These are phyloP conservation scores for Ilex paraguariensis DNA, from an alignment of 305 asterid genomes.

Conservation along the genomic window DNA sequence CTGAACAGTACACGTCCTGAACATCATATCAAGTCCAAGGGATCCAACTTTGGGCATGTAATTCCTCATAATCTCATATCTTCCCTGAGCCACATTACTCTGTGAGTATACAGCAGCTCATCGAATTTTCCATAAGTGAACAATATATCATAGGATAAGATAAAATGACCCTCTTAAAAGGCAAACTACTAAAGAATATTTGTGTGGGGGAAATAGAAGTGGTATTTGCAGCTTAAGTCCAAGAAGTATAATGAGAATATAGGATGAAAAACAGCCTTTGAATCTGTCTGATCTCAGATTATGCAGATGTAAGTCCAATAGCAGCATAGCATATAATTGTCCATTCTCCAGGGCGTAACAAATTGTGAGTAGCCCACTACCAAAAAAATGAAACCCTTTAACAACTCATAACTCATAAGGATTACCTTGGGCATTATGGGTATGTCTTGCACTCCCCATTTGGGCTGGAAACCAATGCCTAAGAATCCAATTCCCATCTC, in stretches of 20 bases:
- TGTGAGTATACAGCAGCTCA: constrained; percentile 32
- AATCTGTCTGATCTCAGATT: no score
- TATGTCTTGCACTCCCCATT: constrained; percentile 83
- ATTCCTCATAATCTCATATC: constrained; percentile 80
- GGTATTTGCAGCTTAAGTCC: no score
- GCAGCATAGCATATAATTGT: no score
- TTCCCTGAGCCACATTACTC: constrained; percentile 60
- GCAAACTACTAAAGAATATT: no score
- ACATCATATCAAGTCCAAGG: constrained; percentile 95
- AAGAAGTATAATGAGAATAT: no score
- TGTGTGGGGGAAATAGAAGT: no score
- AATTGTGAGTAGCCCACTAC: no score
- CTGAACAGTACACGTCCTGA: constrained; percentile 94
- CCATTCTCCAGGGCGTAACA: no score
- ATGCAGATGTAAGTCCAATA: no score
- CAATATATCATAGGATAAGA: not conserved
- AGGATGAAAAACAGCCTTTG: no score
- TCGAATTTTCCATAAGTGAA: constrained; percentile 3
- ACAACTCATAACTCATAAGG: not conserved
- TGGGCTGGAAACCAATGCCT: constrained; percentile 94
- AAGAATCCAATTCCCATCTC: constrained; percentile 96
- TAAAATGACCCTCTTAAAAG: no score
- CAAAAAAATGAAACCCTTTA: no score
- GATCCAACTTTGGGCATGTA: constrained; percentile 99
- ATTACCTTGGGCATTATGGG: constrained; percentile 95